phyloP scores from a whole-genome alignment of 148 eudicot species.

The Vaccinium vitisidaea region DNA sequence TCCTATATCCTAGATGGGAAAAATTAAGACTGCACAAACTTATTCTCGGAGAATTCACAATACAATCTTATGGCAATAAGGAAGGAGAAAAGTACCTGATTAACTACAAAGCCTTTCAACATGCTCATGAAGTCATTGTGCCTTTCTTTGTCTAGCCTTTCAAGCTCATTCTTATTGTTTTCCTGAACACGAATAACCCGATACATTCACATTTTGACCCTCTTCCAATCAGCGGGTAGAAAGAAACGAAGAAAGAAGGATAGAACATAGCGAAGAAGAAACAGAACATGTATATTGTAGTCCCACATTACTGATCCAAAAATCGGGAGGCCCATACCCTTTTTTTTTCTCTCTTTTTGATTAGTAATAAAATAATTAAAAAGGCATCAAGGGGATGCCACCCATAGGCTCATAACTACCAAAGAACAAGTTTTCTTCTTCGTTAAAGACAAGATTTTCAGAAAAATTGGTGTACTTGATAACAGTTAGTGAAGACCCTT shows the following conservation, averaged over 20 bases:
- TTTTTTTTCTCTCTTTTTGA: no score
- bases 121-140: constrained; percentile 78
- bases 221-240: background rate
- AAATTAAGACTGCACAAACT: background rate
- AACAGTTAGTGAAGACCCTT: background rate
- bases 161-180: constrained; percentile 85
- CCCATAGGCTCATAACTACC: no score
- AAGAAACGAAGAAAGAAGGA: background rate
- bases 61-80: background rate
- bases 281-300: background rate
- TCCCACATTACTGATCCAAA: background rate
- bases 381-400: no score
- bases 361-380: no score
- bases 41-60: background rate
- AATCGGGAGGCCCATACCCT: background rate
- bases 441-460: background rate
- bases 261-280: background rate
- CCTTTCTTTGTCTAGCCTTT: constrained; percentile 76
- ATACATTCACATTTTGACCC: constrained; percentile 8
- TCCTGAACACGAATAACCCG: constrained; percentile 44
- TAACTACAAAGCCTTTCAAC: constrained; percentile 90
- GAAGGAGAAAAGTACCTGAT: constrained; percentile 61
- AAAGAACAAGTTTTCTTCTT: no score
- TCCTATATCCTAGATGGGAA: background rate
- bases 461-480: background rate